These are phyloP conservation scores for Perilla frutescens DNA, from an alignment of 257 asterid species.

Conservation along the genomic window DNA sequence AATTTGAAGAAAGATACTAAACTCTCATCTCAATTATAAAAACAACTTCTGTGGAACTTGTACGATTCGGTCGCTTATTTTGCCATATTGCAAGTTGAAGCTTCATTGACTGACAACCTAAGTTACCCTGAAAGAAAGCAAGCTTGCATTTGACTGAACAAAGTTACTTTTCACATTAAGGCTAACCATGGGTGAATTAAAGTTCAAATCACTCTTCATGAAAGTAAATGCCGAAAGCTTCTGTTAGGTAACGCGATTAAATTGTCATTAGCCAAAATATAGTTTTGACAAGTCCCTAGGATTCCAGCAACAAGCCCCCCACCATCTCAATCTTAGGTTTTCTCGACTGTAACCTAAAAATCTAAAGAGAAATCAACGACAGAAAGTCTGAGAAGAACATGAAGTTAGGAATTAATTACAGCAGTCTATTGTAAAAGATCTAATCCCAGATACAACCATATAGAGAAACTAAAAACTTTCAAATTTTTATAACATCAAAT, in stretches of 20 bases:
- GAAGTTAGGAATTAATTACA: constrained; percentile 13
- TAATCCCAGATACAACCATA: constrained; percentile 18
- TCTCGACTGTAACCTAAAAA: background rate
- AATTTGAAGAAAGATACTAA: background rate
- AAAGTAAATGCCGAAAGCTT: constrained; percentile 5
- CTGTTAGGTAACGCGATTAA: background rate
- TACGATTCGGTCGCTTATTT: background rate
- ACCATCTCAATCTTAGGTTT: constrained; percentile 20
- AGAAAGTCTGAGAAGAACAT: background rate
- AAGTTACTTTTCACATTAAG: background rate
- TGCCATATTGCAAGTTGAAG: background rate
- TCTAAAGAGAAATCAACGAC: background rate
- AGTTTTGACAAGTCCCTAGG: constrained; percentile 13
- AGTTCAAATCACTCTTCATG: constrained; percentile 15
- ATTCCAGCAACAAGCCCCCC: constrained; percentile 1
- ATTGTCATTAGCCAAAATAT: background rate
- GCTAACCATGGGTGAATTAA: background rate
- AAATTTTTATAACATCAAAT: background rate
- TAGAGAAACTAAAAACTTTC: constrained; percentile 2
- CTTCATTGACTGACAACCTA: constrained; percentile 1
- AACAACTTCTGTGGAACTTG: constrained; percentile 4
- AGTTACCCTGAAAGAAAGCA: background rate
- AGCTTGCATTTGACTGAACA: constrained; percentile 19
- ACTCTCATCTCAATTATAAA: constrained; percentile 9
- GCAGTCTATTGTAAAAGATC: constrained; percentile 18